A percentile compares a stretch with the other conserved stretches of the same genome.
phyloP scores from a whole-genome alignment of 2,329 filamentous ascomycete genomes.

The Colletotrichum zoysiae region DNA sequence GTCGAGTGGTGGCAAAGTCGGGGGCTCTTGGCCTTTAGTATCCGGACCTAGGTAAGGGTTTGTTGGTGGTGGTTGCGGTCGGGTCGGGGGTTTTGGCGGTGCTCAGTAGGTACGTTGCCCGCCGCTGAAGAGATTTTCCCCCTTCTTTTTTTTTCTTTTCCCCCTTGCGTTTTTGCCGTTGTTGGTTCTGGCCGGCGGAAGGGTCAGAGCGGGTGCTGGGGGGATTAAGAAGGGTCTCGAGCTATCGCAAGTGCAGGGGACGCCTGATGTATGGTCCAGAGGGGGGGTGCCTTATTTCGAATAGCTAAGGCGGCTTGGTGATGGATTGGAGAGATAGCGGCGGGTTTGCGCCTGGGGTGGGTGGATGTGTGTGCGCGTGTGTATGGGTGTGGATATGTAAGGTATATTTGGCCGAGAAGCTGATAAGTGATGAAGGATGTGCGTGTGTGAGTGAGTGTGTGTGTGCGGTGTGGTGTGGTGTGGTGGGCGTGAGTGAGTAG shows the following conservation, averaged over 20 bases:
- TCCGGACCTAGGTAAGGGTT: neutral
- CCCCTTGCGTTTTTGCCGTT: neutral
- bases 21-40: conserved; percentile 23
- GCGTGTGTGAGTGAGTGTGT: neutral
- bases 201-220: conserved; percentile 39
- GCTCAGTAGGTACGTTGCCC: conserved; percentile 9
- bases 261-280: conserved; percentile 30
- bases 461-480: neutral
- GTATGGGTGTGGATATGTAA: conserved; percentile 26
- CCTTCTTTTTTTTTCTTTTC: neutral
- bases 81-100: neutral
- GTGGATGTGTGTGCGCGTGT: conserved; percentile 16
- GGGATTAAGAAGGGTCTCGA: conserved; percentile 41
- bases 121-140: conserved; percentile 38
- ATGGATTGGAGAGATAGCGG: conserved; percentile 40
- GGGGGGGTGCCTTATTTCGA: conserved; percentile 36
- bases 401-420: conserved; percentile 42
- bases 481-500: conserved; percentile 2
- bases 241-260: conserved; percentile 36
- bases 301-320: conserved; percentile 39
- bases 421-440: conserved; percentile 39
- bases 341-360: conserved; percentile 33
- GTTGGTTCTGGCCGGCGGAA: conserved; percentile 24
- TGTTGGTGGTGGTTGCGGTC: neutral
- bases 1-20: conserved; percentile 34